A percentile compares a stretch with the other conserved stretches of the same genome.
These are phyloP conservation scores for Westerdykella ornata DNA, from an alignment of 2,329 filamentous ascomycete genomes.

Conservation along the genomic window DNA sequence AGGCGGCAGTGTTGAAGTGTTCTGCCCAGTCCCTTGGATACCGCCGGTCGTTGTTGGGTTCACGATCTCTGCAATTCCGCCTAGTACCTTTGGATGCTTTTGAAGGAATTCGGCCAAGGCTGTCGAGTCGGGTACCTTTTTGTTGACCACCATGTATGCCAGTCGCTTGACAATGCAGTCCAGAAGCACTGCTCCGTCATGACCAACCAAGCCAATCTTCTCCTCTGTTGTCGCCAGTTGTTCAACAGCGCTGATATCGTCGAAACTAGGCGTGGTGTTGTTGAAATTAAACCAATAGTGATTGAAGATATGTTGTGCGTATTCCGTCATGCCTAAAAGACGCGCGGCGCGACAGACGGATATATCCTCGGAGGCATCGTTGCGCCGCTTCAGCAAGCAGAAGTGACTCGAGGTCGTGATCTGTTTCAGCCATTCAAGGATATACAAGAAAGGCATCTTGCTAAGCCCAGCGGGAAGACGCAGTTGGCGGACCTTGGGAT, in stretches of 20 bases:
- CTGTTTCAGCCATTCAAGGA: not conserved
- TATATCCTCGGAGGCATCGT: constrained; percentile 1
- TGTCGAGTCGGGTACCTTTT: not conserved
- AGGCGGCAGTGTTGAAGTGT: too few species aligned
- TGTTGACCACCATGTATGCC: not conserved
- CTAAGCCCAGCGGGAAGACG: not conserved
- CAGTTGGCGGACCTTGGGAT: not conserved
- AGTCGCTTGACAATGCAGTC: not conserved
- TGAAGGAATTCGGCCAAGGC: not conserved
- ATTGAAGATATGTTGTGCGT: constrained; percentile 2
- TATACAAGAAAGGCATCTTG: not conserved
- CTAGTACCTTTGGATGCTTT: not conserved
- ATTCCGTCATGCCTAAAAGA: constrained; percentile 2
- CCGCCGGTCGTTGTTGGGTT: not conserved
- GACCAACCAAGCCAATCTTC: not conserved
- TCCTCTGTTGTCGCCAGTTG: not conserved
- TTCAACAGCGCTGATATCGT: not conserved
- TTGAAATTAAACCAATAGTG: constrained; percentile 2
- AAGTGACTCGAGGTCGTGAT: not conserved
- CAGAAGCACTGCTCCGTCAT: not conserved
- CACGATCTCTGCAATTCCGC: not conserved
- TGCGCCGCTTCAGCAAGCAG: not conserved
- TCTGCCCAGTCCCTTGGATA: too few species aligned
- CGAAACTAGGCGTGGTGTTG: not conserved
- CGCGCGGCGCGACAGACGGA: constrained; percentile 2